Conservation (phyloP, 192 early-diverging fungal genomes). For the Entomortierella parvispora region DNA sequence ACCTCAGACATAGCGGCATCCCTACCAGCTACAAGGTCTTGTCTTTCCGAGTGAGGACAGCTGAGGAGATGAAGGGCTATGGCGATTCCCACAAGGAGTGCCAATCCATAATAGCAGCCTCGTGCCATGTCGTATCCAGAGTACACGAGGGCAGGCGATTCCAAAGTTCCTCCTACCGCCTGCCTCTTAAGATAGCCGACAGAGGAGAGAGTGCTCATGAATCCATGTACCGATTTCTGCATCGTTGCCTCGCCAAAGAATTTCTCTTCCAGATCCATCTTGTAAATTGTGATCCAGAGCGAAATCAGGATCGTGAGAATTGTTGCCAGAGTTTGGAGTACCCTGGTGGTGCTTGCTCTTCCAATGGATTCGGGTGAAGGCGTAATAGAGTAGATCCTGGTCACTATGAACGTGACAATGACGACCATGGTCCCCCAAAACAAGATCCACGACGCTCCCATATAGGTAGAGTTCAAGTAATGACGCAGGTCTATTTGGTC, state of each 20-base stretch:
- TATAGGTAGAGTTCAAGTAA: conserved; percentile 49
- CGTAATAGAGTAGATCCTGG: not conserved
- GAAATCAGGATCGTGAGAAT: conserved; percentile 10
- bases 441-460: conserved; percentile 41
- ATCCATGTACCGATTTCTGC: conserved; percentile 5
- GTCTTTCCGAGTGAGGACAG: not conserved
- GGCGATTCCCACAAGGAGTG: conserved; percentile 1
- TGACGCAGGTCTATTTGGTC: conserved; percentile 57
- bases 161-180: not conserved
- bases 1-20: not conserved
- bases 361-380: conserved; percentile 10
- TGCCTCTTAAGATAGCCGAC: conserved; percentile 12
- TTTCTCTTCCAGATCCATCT: conserved; percentile 36
- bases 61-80: not conserved
- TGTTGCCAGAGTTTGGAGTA: conserved; percentile 14
- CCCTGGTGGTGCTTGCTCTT: conserved; percentile 5
- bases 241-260: conserved; percentile 25
- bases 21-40: not conserved
- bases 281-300: conserved; percentile 45
- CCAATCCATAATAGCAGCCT: conserved; percentile 32
- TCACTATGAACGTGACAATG: conserved; percentile 7
- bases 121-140: conserved; percentile 45
- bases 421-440: conserved; percentile 20
- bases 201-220: conserved; percentile 29
- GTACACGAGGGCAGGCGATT: not conserved